Conservation (phyloP, 768 basidiomycete genomes). For the Boletellus ananas region DNA sequence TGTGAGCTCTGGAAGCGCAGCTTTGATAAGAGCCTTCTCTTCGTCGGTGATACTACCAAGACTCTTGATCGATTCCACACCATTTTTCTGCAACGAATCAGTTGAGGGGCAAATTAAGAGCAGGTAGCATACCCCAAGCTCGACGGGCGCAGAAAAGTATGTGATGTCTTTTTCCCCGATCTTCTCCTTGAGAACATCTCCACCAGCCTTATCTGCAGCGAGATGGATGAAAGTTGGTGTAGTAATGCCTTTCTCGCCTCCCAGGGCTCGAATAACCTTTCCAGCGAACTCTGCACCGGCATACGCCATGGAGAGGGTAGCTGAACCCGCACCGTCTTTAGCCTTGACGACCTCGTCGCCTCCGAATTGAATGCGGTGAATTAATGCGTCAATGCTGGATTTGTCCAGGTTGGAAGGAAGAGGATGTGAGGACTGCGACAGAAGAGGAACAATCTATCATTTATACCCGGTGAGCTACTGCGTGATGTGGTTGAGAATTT, state of each 20-base stretch:
- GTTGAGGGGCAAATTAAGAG: background rate
- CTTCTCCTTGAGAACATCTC: constrained; percentile 71
- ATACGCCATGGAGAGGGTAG: constrained; percentile 96
- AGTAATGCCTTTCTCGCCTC: constrained; percentile 84
- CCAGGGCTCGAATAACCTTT: constrained; percentile 79
- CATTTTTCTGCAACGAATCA: constrained; percentile 53
- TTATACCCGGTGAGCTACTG: constrained; percentile 6
- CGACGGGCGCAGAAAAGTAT: constrained; percentile 86
- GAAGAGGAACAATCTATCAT: constrained; percentile 80
- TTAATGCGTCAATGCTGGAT: constrained; percentile 52
- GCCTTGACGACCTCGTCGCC: constrained; percentile 99
- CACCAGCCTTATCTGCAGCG: constrained; percentile 64
- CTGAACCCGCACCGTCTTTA: constrained; percentile 87
- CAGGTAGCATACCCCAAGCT: constrained; percentile 66
- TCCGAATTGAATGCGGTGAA: constrained; percentile 90
- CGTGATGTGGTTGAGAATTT: background rate
- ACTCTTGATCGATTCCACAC: constrained; percentile 78
- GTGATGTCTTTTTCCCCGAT: constrained; percentile 64
- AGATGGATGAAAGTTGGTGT: constrained; percentile 84
- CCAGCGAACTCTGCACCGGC: constrained; percentile 87
- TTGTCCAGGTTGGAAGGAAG: constrained; percentile 57
- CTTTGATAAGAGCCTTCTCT: constrained; percentile 74
- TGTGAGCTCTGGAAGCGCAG: constrained; percentile 75
- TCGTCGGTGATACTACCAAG: constrained; percentile 69
- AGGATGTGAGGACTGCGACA: constrained; percentile 83